Evolutionary conservation across 1,284 basidiomycete genomes (phyloP), one percentile per base, ranked within the genome.

Genomic region (Fomitiporia mediterranea): DNA sequence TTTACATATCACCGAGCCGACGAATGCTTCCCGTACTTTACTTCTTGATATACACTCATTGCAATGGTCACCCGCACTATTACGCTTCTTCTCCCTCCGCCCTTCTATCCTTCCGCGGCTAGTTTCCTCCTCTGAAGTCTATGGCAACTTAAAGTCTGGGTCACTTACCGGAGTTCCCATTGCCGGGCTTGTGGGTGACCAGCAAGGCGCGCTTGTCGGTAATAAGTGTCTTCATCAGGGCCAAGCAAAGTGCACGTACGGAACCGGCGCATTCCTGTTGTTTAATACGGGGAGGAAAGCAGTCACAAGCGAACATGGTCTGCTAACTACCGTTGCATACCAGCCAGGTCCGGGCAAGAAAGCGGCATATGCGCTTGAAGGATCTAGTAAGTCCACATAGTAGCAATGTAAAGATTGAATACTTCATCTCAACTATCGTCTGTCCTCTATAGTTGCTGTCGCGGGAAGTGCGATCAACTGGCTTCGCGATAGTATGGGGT

Each of bases 401-500:
- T n/a, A 55, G 21, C n/a, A 19, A 30, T 6, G 17, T 11, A 23
- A 7, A 47, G 23, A 15, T 32, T 15, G n/a, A 32, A 54, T 9
- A 27, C 17, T 43, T 2, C 6, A 23, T 43, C 42, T 23, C 27
- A 7, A n/a, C 4, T 35, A 34, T n/a, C 23, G 34, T 11, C 48
- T 53, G n/a, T 46, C 40, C n/a, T 43, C 19, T 40, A 0, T 57
- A 89, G 89, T 98, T 63, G 92, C 91, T 34, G 97, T 98, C 27
- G 95, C 94, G 9, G 96, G 96, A 35, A 91, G 89, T 62, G 94
- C 94, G 7, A 86, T 99, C 69, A 95, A 97, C 73, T 99, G 96
- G 93, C 76, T 99, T 8, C 87, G 96, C 27, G 97, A 99, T 72
- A 88, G 90, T 35, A 83, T 99, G 78, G 74, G 79, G 23, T 72